Evolutionary conservation across 129 eudicot genomes (phyloP).

Genomic region (Lonicera japonica): DNA sequence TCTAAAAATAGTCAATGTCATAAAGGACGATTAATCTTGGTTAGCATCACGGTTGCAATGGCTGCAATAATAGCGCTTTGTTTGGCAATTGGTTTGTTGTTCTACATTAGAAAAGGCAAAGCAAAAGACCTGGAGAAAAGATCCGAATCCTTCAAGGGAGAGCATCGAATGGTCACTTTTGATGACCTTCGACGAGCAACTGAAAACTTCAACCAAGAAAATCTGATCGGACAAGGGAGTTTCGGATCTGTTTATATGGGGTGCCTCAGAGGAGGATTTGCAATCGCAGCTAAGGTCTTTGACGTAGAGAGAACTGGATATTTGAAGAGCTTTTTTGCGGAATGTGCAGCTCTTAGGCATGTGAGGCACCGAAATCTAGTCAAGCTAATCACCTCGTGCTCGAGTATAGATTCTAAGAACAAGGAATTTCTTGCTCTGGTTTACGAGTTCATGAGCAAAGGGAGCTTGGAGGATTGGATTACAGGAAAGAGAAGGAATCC

Average conservation of each 20-base stretch:
- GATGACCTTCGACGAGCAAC: slow-evolving; percentile 59
- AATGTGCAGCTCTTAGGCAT: slow-evolving; percentile 50
- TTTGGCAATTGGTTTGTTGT: slow-evolving; percentile 7
- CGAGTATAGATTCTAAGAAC: slow-evolving; percentile 45
- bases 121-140: neutral
- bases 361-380: slow-evolving; percentile 64
- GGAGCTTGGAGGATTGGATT: slow-evolving; percentile 63
- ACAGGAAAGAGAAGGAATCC: slow-evolving; percentile 16
- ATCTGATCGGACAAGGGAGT: slow-evolving; percentile 57
- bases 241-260: slow-evolving; percentile 64
- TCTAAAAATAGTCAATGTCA: slow-evolving; percentile 11
- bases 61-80: slow-evolving; percentile 11
- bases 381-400: slow-evolving; percentile 55
- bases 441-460: slow-evolving; percentile 57
- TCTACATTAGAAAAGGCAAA: slow-evolving; percentile 22
- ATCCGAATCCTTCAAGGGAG: slow-evolving; percentile 25
- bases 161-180: slow-evolving; percentile 45
- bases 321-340: slow-evolving; percentile 46
- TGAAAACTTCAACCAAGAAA: slow-evolving; percentile 29
- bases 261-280: slow-evolving; percentile 18
- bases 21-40: neutral
- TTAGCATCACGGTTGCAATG: neutral
- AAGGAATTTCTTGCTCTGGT: slow-evolving; percentile 50
- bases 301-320: slow-evolving; percentile 26
- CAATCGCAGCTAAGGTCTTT: slow-evolving; percentile 53